Evolutionary conservation across 2,329 filamentous ascomycete genomes (phyloP), one percentile per base, ranked within the genome.

Genomic region (Trichoderma koningiopsis): DNA sequence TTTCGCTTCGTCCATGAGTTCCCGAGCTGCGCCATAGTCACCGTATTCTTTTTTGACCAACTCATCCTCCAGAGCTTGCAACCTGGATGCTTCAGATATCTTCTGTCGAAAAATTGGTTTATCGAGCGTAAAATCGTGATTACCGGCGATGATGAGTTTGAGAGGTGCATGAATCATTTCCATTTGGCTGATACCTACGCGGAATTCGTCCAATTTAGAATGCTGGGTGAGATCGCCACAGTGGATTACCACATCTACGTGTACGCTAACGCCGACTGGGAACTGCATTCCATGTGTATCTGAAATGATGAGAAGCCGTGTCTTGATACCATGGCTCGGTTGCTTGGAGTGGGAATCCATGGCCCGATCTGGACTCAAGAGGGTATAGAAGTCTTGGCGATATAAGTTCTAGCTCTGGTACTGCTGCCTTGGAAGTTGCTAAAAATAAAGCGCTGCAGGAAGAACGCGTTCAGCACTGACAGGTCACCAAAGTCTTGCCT

Each of bases 121-220:
- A 37, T 83, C 80, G 2, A 83, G 74, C 0, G 78, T 81, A 52
- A 84, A 84, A 70, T 87, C 84, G 70, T 87, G 84, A 63, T 86
- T 87, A 0, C 85, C 84, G 2, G 84, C 79, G 55, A 87, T 86
- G 7, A 82, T 76, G 1, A 87, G 72, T 67, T 86, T 87, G 4
- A 85, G 74, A 0, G 82, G 79, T 0, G 84, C 83, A 1, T 81
- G 69, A 19, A 86, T 74, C 0, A 61, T 62, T 10, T 77, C 72
- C 0, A 87, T 76, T 0, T 83, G 73, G 1, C 76, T 68, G 5
- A 86, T 73, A 0, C 81, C 76, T 3, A 73, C 70, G 27, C 71
- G 73, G 55, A 81, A 83, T 56, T 84, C 82, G 0, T 76, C 61
- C 0, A 85, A 60, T 31, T 79, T 83, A 0, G 83, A 85, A 27